A percentile compares a stretch with the other conserved stretches of the same genome.
Evolutionary conservation across 495 filamentous ascomycete genomes (phyloP).

Genomic region (Aspergillus egyptiacus): DNA sequence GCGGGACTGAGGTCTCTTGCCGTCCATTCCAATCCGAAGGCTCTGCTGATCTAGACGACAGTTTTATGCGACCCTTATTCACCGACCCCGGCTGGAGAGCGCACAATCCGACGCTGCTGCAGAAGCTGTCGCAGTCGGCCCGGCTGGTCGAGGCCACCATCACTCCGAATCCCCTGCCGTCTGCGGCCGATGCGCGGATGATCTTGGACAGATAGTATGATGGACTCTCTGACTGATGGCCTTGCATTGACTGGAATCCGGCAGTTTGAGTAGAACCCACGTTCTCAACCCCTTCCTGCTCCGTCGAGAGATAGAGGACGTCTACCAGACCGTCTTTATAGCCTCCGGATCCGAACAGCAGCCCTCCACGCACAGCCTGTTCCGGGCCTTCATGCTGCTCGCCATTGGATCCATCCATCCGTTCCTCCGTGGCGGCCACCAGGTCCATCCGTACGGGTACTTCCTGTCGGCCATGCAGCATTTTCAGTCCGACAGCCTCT

Average conservation of each 20-base stretch:
- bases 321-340: slow-evolving; percentile 12
- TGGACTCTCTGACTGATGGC: not conserved
- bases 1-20: slow-evolving; percentile 20
- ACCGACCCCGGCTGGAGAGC: slow-evolving; percentile 24
- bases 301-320: slow-evolving; percentile 15
- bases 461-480: slow-evolving; percentile 25
- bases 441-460: slow-evolving; percentile 26
- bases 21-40: not conserved
- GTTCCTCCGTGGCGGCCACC: slow-evolving; percentile 17
- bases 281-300: slow-evolving; percentile 27
- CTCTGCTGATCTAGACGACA: not conserved
- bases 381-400: slow-evolving; percentile 26
- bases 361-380: slow-evolving; percentile 16
- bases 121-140: slow-evolving; percentile 17
- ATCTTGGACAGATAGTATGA: slow-evolving; percentile 28
- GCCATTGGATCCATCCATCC: slow-evolving; percentile 22
- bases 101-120: slow-evolving; percentile 21
- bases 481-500: slow-evolving; percentile 16
- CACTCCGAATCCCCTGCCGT: slow-evolving; percentile 17
- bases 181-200: slow-evolving; percentile 9
- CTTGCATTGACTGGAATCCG: not conserved
- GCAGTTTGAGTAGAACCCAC: slow-evolving; percentile 23
- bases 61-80: slow-evolving; percentile 26
- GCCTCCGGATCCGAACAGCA: not conserved
- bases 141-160: slow-evolving; percentile 16